Base-by-base conservation (phyloP, 257 asterid genomes). In the Paraleonurus japonicus region DNA sequence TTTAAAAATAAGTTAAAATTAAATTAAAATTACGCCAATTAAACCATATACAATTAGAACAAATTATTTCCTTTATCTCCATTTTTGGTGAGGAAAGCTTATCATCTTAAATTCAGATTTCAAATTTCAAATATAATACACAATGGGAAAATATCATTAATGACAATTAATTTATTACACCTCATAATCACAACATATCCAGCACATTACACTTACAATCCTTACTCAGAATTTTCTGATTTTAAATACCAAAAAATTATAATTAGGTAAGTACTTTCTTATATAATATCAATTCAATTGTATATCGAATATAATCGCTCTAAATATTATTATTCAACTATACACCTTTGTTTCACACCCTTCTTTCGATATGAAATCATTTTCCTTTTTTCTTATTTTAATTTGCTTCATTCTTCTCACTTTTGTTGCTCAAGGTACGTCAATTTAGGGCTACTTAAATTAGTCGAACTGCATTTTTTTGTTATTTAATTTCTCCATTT, bases 351-450 rank as follows among this genome's bases (percentile, higher is more conserved):
- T 13, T 51, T 17, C 59, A 51, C 59, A 51, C 26, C 24, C 57
- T 7, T 5, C 5, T 50, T 4, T 53, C 13, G 1, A 17, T 39
- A 72, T 51, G 65, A 51, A 63, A 8, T 10, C 12, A 10, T 28
- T 30, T 37, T 13, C 58, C 3, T 15, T 1, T 51, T 10, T 72
- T 61, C 59, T 12, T 3, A 35, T 33, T 23, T 32, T 15, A 15
- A 15, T 72, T 24, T 43, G 26, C 65, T 72, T 72, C 28, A 24
- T 72, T 53, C 43, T 72, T 27, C 45, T 72, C 32, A 5, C 47
- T 33, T 37, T 72, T 33, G 65, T 53, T 16, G 2, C 57, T 5
- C 47, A 23, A 72, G 65, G 77, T 63, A 47, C 0, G 59, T 27
- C 13, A 20, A 8, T 33, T 19, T 15, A 41, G 7, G 32, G 4